Base-by-base conservation (phyloP, 306 rosid genomes). In the Citrullus colocynthis region DNA sequence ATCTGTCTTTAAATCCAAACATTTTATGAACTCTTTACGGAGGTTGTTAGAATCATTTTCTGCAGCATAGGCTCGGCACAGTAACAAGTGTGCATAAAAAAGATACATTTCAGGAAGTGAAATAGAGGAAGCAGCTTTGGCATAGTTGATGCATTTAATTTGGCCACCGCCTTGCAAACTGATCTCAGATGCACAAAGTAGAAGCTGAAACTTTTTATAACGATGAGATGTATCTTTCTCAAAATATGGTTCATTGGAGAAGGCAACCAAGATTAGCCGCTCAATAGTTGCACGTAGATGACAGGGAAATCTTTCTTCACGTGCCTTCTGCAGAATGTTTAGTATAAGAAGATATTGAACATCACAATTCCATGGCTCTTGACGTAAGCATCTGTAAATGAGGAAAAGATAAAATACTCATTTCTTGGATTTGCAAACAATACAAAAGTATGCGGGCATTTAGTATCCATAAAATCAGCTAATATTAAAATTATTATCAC, bases 101-200 rank as follows among this genome's bases (percentile, higher is more conserved):
- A 84, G 82, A 87, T 84, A 85, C 30, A 75, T 62, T 82, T 83
- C 84, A 20, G 97, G 92, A 83, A 94, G 95, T 84, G 52, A 71
- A 81, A 89, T 82, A 70, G 78, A 77, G 45, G 93, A 86, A 79
- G 97, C 97, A 80, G 48, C 82, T 84, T 81, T 83, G 80, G 96
- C 98, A 82, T 85, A 80, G 81, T 83, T 75, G 84, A 92, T 81
- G 74, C 94, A 89, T 82, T 80, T 78, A 76, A 42, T 80, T 62
- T 80, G 85, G 85, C 86, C 80, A 79, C 92, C 89, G 80, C 87
- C 58, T 71, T 85, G 97, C 82, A 94, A 89, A 86, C 95, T 87
- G 85, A 90, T 84, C 91, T 92, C 98, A 13, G 97, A 90, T 79
- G 95, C 93, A 85, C 95, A 94, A 62, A 94, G 96, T 74, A 90